Conservation (phyloP, 148 eudicot genomes). For the Oxyria digyna region DNA sequence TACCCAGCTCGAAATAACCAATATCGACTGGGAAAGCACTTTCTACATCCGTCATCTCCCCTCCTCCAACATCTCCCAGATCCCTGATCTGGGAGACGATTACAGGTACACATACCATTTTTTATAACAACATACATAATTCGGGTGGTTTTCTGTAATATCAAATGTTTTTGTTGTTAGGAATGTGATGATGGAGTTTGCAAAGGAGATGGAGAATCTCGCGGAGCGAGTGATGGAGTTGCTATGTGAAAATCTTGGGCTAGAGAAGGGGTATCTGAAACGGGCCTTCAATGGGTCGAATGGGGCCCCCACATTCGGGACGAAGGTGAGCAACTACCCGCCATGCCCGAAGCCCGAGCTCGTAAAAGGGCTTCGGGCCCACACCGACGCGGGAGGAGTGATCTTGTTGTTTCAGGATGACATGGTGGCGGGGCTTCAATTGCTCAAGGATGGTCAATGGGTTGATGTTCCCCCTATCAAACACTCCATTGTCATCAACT, state of each 20-base stretch:
- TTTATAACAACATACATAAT: background rate
- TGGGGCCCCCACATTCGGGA: slow-evolving; percentile 72
- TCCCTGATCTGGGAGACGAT: slow-evolving; percentile 60
- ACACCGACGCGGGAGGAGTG: slow-evolving; percentile 94
- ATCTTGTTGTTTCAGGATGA: slow-evolving; percentile 83
- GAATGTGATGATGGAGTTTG: slow-evolving; percentile 77
- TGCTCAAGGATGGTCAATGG: slow-evolving; percentile 81
- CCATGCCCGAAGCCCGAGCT: slow-evolving; percentile 84
- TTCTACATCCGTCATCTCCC: slow-evolving; percentile 70
- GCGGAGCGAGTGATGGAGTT: slow-evolving; percentile 63
- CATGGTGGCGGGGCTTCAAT: slow-evolving; percentile 77
- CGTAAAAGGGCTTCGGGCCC: slow-evolving; percentile 85
- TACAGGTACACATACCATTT: slow-evolving; percentile 29
- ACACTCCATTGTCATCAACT: slow-evolving; percentile 82
- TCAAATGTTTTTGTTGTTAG: slow-evolving; percentile 15
- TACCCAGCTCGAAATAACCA: slow-evolving; percentile 46
- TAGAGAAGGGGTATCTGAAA: slow-evolving; percentile 75
- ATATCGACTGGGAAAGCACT: slow-evolving; percentile 90
- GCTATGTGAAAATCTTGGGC: slow-evolving; percentile 80
- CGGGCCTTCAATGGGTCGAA: slow-evolving; percentile 59
- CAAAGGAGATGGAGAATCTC: slow-evolving; percentile 45
- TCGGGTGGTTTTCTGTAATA: background rate
- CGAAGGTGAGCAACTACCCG: slow-evolving; percentile 90
- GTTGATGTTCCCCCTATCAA: slow-evolving; percentile 82
- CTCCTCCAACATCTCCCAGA: slow-evolving; percentile 47